Evolutionary conservation across 805 yeast genomes (phyloP).

Genomic region (Wickerhamomyces kurtzmanii): DNA sequence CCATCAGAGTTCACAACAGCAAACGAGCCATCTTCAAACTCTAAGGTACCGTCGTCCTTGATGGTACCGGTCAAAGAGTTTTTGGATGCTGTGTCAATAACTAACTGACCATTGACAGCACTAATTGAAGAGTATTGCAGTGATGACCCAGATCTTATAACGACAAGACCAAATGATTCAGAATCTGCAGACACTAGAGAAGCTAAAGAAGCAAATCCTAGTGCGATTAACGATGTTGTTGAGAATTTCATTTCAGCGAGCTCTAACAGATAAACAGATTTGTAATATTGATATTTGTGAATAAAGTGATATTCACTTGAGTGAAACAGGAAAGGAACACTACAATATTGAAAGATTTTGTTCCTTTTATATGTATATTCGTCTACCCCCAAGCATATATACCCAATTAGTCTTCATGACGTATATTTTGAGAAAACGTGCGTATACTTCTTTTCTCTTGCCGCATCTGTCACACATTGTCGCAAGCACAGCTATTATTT

Average conservation of each 20-base stretch:
- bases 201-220: constrained; percentile 18
- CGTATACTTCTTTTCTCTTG: no score
- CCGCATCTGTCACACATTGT: no score
- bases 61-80: constrained; percentile 12
- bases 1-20: constrained; percentile 18
- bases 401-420: no score
- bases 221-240: constrained; percentile 13
- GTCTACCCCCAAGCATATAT: no score
- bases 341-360: no score
- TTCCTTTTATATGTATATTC: no score
- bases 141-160: constrained; percentile 24
- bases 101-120: constrained; percentile 9
- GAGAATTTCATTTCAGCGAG: constrained; percentile 20
- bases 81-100: constrained; percentile 8
- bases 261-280: no score
- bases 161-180: constrained; percentile 21
- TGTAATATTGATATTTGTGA: no score
- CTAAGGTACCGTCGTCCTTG: constrained; percentile 22
- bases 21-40: constrained; percentile 18
- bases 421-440: no score
- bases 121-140: constrained; percentile 21
- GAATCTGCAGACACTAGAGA: constrained; percentile 23
- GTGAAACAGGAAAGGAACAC: no score
- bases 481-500: no score
- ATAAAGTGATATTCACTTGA: no score